These are phyloP conservation scores for Heliamphora pulchella DNA, from an alignment of 179 eudicot species.

Conservation along the genomic window DNA sequence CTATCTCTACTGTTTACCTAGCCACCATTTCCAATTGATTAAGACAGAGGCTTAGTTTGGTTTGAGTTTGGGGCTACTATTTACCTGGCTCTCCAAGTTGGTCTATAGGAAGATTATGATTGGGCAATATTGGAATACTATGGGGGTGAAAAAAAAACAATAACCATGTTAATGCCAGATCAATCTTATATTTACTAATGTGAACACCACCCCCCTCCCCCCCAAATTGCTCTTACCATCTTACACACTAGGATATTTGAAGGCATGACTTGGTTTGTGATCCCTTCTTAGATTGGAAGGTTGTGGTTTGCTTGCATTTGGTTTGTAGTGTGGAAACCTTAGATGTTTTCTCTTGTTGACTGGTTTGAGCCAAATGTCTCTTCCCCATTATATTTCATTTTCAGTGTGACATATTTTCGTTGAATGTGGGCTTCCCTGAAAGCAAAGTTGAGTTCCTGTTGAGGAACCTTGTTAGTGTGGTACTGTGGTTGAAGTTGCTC, in stretches of 20 bases:
- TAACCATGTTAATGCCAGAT: not conserved
- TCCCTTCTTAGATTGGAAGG: not conserved
- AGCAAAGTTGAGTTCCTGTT: not conserved
- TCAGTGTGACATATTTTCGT: not conserved
- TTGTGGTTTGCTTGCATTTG: not conserved
- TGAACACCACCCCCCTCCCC: no score
- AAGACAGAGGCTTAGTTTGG: no score
- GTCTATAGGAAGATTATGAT: not conserved
- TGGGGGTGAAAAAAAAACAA: not conserved
- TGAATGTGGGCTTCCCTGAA: not conserved
- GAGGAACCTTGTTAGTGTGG: not conserved
- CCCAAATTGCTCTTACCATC: no score
- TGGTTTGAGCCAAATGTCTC: not conserved
- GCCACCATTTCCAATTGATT: not conserved
- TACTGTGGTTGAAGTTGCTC: constrained; percentile 2
- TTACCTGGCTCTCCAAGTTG: not conserved
- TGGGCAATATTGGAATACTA: not conserved
- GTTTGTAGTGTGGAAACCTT: not conserved
- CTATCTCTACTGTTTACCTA: not conserved
- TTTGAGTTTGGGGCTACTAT: no score
- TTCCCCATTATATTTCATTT: not conserved
- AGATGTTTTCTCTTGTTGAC: not conserved
- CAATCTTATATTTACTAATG: not conserved
- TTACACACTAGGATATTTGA: not conserved
- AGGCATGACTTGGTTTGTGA: not conserved